These are phyloP conservation scores for Cordyceps cateniannulata DNA, from an alignment of 2,329 filamentous ascomycete species.

Conservation along the genomic window DNA sequence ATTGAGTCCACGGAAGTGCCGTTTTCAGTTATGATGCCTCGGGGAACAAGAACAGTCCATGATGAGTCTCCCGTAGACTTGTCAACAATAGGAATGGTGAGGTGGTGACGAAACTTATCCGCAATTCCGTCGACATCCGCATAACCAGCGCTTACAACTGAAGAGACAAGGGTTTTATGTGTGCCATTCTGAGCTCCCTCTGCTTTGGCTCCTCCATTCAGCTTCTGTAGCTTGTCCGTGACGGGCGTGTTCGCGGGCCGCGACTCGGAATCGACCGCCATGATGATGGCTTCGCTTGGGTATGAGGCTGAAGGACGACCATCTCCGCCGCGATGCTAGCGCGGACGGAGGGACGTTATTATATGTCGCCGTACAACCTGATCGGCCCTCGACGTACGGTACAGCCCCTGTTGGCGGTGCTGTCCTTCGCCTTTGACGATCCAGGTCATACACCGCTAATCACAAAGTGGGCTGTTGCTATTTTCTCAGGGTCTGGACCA, in stretches of 20 bases:
- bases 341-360: not conserved
- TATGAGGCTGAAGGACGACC: not conserved
- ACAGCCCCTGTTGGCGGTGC: not conserved
- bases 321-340: conserved; percentile 1
- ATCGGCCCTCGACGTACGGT: conserved; percentile 2
- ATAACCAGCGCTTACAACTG: not conserved
- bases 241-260: not conserved
- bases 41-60: conserved; percentile 1
- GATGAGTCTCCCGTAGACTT: not conserved
- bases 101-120: conserved; percentile 4
- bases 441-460: conserved; percentile 9
- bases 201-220: not conserved
- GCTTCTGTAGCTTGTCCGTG: not conserved
- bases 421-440: not conserved
- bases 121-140: conserved; percentile 1
- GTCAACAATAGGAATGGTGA: not conserved
- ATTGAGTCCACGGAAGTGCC: not conserved
- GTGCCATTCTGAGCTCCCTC: not conserved
- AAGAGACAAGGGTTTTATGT: not conserved
- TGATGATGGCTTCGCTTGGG: conserved; percentile 1
- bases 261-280: conserved; percentile 4
- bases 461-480: conserved; percentile 11
- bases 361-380: not conserved
- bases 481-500: conserved; percentile 5
- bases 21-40: not conserved